Conservation (phyloP, 352 stramenopile genomes). For the Phytophthora vignae region DNA sequence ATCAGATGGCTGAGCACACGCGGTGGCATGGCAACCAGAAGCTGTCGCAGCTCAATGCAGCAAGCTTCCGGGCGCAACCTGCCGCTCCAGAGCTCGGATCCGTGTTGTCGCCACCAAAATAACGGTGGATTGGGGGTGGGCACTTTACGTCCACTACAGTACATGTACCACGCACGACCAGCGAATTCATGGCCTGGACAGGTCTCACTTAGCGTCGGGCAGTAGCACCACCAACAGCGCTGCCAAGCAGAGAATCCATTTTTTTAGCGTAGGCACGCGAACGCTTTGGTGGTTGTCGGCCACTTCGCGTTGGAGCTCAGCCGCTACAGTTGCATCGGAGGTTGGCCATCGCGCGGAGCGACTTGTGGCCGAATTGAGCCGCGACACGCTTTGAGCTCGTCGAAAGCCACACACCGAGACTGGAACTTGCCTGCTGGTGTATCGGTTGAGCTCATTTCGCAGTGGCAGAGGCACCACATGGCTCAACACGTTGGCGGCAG, state of each 20-base stretch:
- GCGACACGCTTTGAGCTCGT: background rate
- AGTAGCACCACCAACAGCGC: constrained; percentile 11
- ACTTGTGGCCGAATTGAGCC: constrained; percentile 15
- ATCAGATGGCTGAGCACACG: background rate
- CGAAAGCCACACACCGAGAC: constrained; percentile 10
- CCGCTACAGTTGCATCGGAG: constrained; percentile 23
- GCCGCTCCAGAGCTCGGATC: background rate
- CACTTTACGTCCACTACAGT: constrained; percentile 9
- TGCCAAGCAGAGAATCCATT: constrained; percentile 23
- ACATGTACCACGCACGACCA: too few species aligned
- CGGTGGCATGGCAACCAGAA: constrained; percentile 1
- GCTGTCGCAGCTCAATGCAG: background rate
- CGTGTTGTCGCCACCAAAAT: background rate
- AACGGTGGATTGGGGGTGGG: constrained; percentile 6
- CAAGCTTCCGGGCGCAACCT: background rate
- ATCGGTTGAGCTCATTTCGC: constrained; percentile 17
- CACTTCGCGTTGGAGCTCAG: constrained; percentile 24
- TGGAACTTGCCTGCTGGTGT: constrained; percentile 22
- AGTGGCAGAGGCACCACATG: constrained; percentile 22
- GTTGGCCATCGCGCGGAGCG: constrained; percentile 5
- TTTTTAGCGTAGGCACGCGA: background rate
- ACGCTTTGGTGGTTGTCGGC: constrained; percentile 5
- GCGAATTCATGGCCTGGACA: constrained; percentile 1
- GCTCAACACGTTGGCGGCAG: background rate
- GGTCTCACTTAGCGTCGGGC: constrained; percentile 26